Conservation (phyloP, 352 stramenopile genomes). For the Phytophthora constricta region DNA sequence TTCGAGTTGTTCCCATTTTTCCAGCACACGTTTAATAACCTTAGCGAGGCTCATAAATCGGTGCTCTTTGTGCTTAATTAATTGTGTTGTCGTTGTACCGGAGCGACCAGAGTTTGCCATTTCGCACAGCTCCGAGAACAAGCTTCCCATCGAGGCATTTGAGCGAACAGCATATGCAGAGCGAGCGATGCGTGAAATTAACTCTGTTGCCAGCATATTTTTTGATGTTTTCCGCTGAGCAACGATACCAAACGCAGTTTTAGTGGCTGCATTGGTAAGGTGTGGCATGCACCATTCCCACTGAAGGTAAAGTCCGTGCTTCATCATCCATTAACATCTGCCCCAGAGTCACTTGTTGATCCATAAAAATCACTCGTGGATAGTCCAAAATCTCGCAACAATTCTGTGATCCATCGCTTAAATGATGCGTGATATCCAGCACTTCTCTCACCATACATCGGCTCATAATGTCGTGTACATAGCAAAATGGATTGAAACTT, state of each 20-base stretch:
- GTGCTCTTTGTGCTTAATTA: constrained; percentile 9
- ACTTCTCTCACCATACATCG: neutral
- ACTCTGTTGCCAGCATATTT: neutral
- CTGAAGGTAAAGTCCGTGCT: neutral
- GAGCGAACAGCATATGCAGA: constrained; percentile 9
- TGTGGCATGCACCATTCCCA: neutral
- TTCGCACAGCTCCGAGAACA: neutral
- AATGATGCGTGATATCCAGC: neutral
- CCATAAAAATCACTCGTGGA: neutral
- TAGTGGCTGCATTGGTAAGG: neutral
- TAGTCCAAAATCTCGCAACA: neutral
- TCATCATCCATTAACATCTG: neutral
- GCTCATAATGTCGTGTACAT: neutral
- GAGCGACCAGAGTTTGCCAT: neutral
- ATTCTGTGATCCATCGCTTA: neutral
- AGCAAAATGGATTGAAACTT: neutral
- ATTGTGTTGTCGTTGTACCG: neutral
- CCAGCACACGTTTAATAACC: constrained; percentile 9
- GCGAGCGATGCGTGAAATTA: constrained; percentile 2
- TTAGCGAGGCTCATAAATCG: constrained; percentile 15
- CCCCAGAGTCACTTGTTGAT: neutral
- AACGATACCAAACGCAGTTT: neutral
- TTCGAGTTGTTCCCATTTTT: constrained; percentile 18
- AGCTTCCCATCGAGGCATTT: constrained; percentile 10
- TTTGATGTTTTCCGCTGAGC: constrained; percentile 2